phyloP scores from a whole-genome alignment of 306 rosid genomes.

The Albizia julibrissin region DNA sequence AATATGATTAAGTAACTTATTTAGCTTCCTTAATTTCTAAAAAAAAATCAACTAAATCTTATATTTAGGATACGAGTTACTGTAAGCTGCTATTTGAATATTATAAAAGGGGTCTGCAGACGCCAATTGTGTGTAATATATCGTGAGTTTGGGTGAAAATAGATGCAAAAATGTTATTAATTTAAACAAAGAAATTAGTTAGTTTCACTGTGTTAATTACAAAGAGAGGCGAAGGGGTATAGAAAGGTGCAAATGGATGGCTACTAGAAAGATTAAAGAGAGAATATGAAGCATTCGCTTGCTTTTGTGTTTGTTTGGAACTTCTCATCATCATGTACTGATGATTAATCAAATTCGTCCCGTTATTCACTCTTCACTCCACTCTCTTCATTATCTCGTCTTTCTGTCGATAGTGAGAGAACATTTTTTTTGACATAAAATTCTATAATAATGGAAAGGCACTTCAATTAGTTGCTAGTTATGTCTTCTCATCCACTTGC shows the following conservation, averaged over 20 bases:
- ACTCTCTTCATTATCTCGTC: background rate
- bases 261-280: background rate
- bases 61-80: too few relatives aligned
- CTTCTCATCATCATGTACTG: background rate
- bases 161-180: background rate
- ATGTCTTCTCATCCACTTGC: constrained; percentile 16
- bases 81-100: background rate
- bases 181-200: background rate
- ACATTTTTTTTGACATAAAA: background rate
- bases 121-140: background rate
- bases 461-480: background rate
- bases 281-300: background rate
- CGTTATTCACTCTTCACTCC: background rate
- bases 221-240: background rate
- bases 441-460: background rate
- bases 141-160: background rate
- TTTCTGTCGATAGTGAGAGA: background rate
- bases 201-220: background rate
- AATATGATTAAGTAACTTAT: too few relatives aligned
- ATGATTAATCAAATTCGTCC: background rate
- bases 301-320: background rate
- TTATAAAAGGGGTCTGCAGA: background rate
- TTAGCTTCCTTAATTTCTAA: too few relatives aligned
- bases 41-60: too few relatives aligned
- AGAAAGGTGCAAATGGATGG: background rate